phyloP scores from a whole-genome alignment of 169 alveolate genomes.

The Perkinsus chesapeaki region DNA sequence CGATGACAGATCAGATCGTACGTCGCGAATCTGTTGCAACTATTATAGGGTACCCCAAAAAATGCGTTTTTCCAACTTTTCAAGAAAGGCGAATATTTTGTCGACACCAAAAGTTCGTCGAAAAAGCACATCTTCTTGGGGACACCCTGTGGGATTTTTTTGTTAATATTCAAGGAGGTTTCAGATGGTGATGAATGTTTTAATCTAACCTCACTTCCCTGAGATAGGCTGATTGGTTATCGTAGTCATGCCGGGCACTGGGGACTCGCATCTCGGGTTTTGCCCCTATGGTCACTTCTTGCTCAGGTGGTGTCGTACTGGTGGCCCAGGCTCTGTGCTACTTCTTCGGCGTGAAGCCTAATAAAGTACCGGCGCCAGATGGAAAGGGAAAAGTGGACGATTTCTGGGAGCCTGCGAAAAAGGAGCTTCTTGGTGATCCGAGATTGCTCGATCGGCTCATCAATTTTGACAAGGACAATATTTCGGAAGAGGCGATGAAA shows the following conservation, averaged over 20 bases:
- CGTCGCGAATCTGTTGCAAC: no score
- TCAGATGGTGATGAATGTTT: no score
- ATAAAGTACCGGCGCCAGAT: slow-evolving; percentile 53
- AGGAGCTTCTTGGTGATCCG: slow-evolving; percentile 63
- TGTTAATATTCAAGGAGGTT: no score
- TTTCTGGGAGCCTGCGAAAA: slow-evolving; percentile 75
- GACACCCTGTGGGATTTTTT: no score
- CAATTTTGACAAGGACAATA: slow-evolving; percentile 79
- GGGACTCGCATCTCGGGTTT: background rate
- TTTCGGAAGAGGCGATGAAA: slow-evolving; percentile 86
- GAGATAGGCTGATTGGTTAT: no score
- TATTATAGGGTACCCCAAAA: no score
- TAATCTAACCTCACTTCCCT: no score
- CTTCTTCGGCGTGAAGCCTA: slow-evolving; percentile 61
- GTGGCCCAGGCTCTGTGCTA: slow-evolving; percentile 69
- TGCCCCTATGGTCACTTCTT: background rate
- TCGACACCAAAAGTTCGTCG: no score
- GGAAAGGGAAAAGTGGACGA: slow-evolving; percentile 57
- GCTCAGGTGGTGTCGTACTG: slow-evolving; percentile 59
- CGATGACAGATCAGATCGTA: slow-evolving; percentile 45
- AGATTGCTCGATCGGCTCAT: slow-evolving; percentile 71
- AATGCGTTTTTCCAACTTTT: no score
- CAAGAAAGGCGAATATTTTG: no score
- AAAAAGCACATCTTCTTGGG: no score
- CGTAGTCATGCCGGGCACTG: background rate